Percentiles rank a stretch among this genome's conserved stretches.
Conservation (phyloP, 148 eudicot species). For the Diospyros kaki region DNA sequence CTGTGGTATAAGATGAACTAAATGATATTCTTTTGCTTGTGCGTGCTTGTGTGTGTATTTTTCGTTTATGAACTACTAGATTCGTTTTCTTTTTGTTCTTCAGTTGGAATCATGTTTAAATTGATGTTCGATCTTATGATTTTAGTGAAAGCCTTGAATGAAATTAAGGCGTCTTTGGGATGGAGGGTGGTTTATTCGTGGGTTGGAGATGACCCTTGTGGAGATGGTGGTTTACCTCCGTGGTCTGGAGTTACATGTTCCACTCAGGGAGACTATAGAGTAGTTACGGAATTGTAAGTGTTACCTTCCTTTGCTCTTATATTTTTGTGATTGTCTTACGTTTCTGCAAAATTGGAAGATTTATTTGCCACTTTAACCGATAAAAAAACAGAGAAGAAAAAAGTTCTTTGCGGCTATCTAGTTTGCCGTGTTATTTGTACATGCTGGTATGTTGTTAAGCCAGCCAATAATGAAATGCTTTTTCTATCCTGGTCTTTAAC, state of each 20-base stretch:
- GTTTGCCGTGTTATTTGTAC: not conserved
- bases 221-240: constrained; percentile 90
- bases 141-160: constrained; percentile 87
- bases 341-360: not conserved
- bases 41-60: too few relatives aligned
- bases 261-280: constrained; percentile 62
- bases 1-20: not conserved
- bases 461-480: not conserved
- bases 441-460: not conserved
- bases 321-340: not conserved
- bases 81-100: too few relatives aligned
- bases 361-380: not conserved
- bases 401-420: not conserved
- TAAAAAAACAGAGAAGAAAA: not conserved
- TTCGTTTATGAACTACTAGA: not conserved
- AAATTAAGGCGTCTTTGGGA: constrained; percentile 95
- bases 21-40: too few relatives aligned
- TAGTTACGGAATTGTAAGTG: constrained; percentile 61
- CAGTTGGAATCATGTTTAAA: not conserved
- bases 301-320: not conserved
- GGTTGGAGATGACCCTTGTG: constrained; percentile 99
- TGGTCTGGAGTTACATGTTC: constrained; percentile 93
- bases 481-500: not conserved
- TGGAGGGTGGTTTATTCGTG: constrained; percentile 99
- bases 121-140: not conserved